These are phyloP conservation scores for Nothophoma quercina DNA, from an alignment of 2,329 filamentous ascomycete genomes.

Conservation along the genomic window DNA sequence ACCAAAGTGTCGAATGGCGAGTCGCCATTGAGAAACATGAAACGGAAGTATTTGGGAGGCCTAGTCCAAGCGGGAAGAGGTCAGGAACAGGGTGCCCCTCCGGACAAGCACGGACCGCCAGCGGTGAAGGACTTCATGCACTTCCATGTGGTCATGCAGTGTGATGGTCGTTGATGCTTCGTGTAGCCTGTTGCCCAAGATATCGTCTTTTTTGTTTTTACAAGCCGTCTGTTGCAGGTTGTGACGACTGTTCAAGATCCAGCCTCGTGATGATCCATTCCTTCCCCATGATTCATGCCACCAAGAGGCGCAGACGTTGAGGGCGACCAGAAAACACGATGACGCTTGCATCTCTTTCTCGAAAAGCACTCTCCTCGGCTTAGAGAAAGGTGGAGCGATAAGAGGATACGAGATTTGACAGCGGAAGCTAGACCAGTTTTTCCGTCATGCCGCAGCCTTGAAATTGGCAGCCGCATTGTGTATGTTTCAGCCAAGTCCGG, in stretches of 20 bases:
- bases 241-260: neutral
- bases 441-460: conserved; percentile 19
- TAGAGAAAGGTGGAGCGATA: conserved; percentile 11
- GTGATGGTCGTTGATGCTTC: neutral
- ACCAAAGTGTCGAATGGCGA: conserved; percentile 7
- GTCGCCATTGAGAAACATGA: conserved; percentile 8
- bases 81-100: conserved; percentile 6
- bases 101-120: neutral
- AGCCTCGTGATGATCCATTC: neutral
- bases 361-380: conserved; percentile 1
- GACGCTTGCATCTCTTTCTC: conserved; percentile 9
- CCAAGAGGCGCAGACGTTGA: conserved; percentile 3
- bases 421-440: conserved; percentile 11
- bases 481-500: conserved; percentile 17
- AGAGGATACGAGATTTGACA: conserved; percentile 14
- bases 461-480: conserved; percentile 18
- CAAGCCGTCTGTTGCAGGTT: neutral
- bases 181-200: neutral
- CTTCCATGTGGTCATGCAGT: conserved; percentile 4
- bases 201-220: neutral
- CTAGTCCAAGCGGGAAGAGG: conserved; percentile 6
- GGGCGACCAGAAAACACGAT: conserved; percentile 13
- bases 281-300: neutral
- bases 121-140: conserved; percentile 13
- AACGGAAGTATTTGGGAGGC: conserved; percentile 6